Evolutionary conservation across 176 grass and related monocot genomes (phyloP), one percentile per base, ranked within the genome.

Genomic region (Oryza nivara): DNA sequence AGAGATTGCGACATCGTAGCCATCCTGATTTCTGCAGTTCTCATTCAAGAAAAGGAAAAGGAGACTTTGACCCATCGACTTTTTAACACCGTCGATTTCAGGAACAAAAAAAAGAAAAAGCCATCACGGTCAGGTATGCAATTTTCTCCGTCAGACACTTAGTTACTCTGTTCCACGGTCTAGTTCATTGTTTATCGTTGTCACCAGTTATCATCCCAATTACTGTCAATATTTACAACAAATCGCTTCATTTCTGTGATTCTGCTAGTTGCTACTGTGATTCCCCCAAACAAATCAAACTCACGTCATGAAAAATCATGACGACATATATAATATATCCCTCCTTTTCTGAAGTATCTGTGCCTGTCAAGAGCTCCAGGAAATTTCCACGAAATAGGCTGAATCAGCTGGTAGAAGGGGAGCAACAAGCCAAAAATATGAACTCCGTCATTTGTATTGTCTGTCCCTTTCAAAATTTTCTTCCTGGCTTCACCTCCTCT

Each of bases 331-430:
- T 38, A 7, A 5, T 26, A 61, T 40, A 9, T 64, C 2, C 40
- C 22, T 43, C 71, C 43, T 51, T 7, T 77, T 54, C 22, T 25
- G 7, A 45, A 74, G 22, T n/a, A 51, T 77, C 7, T 71, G 66
- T 72, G 64, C 9, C 14, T 43, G 2, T 66, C 86, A 63, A 32
- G 46, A 68, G 19, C 64, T 9, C 14, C 9, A 48, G 3, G 34
- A 69, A 28, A 9, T 66, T n/a, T 74, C 73, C 35, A 84, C 41
- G 82, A 84, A 84, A 77, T 65, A 51, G 10, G n/a, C 45, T 22
- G 73, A 0, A 30, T 40, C 68, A 45, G 23, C 51, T 12, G 8
- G 17, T 52, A 45, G 15, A 14, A 20, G 9, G 4, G 8, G 19
- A 85, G 41, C 41, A 35, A 45, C 74, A 65, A 20, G 32, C 5